A percentile compares a stretch with the other conserved stretches of the same genome.
These are phyloP conservation scores for Polygonum maritimum DNA, from an alignment of 148 eudicot genomes.

Conservation along the genomic window DNA sequence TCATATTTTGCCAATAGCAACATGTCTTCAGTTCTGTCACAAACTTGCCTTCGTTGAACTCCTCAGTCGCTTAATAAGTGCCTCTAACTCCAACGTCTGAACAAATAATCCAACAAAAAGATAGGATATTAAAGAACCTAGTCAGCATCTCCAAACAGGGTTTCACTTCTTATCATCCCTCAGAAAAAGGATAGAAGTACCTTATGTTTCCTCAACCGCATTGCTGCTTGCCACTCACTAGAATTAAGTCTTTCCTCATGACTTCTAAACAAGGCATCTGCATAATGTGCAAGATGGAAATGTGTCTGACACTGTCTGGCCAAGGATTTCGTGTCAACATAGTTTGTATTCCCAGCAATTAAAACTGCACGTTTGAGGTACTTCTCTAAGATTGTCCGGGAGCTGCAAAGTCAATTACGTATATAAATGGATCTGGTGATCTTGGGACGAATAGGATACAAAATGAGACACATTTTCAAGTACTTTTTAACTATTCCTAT, in stretches of 20 bases:
- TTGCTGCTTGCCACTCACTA: conserved; percentile 93
- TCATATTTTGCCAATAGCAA: not conserved
- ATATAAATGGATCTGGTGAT: conserved; percentile 9
- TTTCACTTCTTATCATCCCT: conserved; percentile 7
- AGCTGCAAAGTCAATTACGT: conserved; percentile 48
- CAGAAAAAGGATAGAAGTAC: conserved; percentile 25
- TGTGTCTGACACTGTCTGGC: conserved; percentile 68
- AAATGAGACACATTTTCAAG: not conserved
- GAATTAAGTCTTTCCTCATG: conserved; percentile 90
- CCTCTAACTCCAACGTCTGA: conserved; percentile 90
- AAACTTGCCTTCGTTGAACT: conserved; percentile 75
- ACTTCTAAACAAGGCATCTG: conserved; percentile 79
- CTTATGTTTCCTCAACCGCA: conserved; percentile 91
- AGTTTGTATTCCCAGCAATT: conserved; percentile 48
- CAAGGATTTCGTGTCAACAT: conserved; percentile 34
- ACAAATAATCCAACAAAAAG: conserved; percentile 5
- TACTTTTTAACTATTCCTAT: not conserved
- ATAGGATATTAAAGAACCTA: not conserved
- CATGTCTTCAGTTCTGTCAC: not conserved
- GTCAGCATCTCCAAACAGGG: not conserved
- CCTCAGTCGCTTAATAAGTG: conserved; percentile 65
- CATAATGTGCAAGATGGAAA: conserved; percentile 98
- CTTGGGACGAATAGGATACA: not conserved
- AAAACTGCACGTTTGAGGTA: conserved; percentile 81
- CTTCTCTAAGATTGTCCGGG: conserved; percentile 86